Percentiles rank a stretch among this genome's conserved stretches.
phyloP scores from a whole-genome alignment of 768 basidiomycete species.

The Rubroboletus pulcherrimus region DNA sequence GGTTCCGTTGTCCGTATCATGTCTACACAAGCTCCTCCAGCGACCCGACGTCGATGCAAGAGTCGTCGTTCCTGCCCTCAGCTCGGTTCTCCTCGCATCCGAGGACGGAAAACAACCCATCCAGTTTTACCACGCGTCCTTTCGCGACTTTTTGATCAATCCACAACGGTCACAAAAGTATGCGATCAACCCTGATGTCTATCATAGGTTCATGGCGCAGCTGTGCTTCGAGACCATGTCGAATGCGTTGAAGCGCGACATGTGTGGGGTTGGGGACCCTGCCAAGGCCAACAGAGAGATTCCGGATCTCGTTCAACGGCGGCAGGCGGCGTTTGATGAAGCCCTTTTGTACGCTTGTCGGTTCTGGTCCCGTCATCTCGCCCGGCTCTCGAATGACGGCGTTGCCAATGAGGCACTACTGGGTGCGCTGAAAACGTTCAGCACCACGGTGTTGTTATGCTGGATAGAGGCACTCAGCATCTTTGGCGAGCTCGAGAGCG shows the following conservation, averaged over 20 bases:
- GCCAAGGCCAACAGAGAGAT: slow-evolving; percentile 15
- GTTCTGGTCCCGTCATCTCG: slow-evolving; percentile 19
- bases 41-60: slow-evolving; percentile 14
- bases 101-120: slow-evolving; percentile 19
- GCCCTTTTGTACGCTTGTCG: slow-evolving; percentile 18
- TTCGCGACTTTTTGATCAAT: slow-evolving; percentile 18
- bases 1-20: slow-evolving; percentile 10
- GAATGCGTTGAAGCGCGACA: slow-evolving; percentile 18
- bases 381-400: slow-evolving; percentile 7
- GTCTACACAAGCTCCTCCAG: slow-evolving; percentile 13
- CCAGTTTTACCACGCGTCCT: slow-evolving; percentile 22
- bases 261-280: slow-evolving; percentile 17
- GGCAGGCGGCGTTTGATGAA: slow-evolving; percentile 8
- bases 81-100: slow-evolving; percentile 17
- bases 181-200: slow-evolving; percentile 10
- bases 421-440: slow-evolving; percentile 9
- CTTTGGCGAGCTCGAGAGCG: slow-evolving; percentile 15
- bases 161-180: slow-evolving; percentile 17
- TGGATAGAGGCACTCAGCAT: slow-evolving; percentile 21
- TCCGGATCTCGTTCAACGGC: slow-evolving; percentile 17
- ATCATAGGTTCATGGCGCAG: slow-evolving; percentile 19
- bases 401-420: slow-evolving; percentile 10
- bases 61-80: slow-evolving; percentile 13
- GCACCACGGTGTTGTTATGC: slow-evolving; percentile 8
- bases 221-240: slow-evolving; percentile 18